Evolutionary conservation across 805 yeast genomes (phyloP).

Genomic region (Maudiozyma turicensis): DNA sequence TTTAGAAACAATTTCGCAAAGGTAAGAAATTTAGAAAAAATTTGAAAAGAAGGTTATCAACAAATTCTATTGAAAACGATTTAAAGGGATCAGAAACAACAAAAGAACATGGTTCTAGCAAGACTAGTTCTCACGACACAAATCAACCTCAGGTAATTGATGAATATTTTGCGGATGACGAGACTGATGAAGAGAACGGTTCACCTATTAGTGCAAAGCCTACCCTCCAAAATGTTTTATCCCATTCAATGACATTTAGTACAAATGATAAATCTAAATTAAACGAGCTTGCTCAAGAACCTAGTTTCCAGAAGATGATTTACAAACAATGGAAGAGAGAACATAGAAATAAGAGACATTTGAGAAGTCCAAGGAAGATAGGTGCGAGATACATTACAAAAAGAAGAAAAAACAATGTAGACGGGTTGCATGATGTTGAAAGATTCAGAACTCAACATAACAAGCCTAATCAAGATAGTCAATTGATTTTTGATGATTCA

Average conservation of each 20-base stretch:
- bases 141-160: slow-evolving; percentile 4
- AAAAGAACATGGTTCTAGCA: neutral
- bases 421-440: slow-evolving; percentile 12
- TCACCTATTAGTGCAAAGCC: neutral
- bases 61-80: slow-evolving; percentile 10
- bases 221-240: slow-evolving; percentile 10
- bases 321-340: slow-evolving; percentile 27
- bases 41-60: slow-evolving; percentile 14
- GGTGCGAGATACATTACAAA: neutral
- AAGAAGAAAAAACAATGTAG: slow-evolving; percentile 12
- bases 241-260: slow-evolving; percentile 4
- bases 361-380: slow-evolving; percentile 4
- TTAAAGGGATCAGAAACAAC: neutral
- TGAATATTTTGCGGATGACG: slow-evolving; percentile 22
- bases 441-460: neutral
- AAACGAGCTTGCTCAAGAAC: slow-evolving; percentile 28
- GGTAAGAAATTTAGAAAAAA: slow-evolving; percentile 14
- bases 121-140: neutral
- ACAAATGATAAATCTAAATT: slow-evolving; percentile 11
- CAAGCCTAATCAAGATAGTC: too few species aligned
- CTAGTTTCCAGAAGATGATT: slow-evolving; percentile 40
- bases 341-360: slow-evolving; percentile 18
- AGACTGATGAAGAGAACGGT: slow-evolving; percentile 20
- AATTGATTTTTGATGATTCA: neutral
- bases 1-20: slow-evolving; percentile 13